phyloP scores from a whole-genome alignment of 2,329 filamentous ascomycete genomes.

The Pseudogymnoascus sp. region DNA sequence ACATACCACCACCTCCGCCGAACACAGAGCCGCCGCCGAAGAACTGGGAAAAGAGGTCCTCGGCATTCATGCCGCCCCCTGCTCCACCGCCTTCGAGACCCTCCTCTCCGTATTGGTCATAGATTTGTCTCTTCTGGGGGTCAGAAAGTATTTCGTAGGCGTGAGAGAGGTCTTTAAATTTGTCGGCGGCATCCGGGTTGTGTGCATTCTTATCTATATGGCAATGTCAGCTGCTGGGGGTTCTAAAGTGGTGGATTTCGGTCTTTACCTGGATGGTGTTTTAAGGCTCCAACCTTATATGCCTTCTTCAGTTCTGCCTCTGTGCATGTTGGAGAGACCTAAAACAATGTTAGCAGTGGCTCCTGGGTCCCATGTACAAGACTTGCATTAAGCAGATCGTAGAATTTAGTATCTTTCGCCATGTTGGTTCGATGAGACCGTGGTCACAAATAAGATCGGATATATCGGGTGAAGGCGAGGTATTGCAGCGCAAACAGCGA shows the following conservation, averaged over 20 bases:
- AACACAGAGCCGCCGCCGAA: slow-evolving; percentile 64
- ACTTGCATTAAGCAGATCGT: slow-evolving; percentile 70
- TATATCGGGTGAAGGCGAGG: background rate
- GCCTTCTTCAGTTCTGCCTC: slow-evolving; percentile 86
- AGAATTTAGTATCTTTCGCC: slow-evolving; percentile 73
- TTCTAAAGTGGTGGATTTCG: slow-evolving; percentile 9
- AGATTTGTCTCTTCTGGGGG: slow-evolving; percentile 79
- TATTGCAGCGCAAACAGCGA: background rate
- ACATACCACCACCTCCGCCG: slow-evolving; percentile 64
- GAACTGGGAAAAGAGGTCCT: slow-evolving; percentile 95
- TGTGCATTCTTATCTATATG: slow-evolving; percentile 83
- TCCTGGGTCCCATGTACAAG: slow-evolving; percentile 10
- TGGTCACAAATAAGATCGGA: background rate
- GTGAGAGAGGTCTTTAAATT: slow-evolving; percentile 96
- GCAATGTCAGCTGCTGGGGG: slow-evolving; percentile 13
- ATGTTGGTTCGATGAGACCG: slow-evolving; percentile 39
- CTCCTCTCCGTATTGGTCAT: slow-evolving; percentile 97
- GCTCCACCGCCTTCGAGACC: slow-evolving; percentile 83
- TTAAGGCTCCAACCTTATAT: slow-evolving; percentile 75
- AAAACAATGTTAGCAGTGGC: slow-evolving; percentile 21
- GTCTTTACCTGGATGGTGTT: slow-evolving; percentile 70
- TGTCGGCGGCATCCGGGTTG: slow-evolving; percentile 87
- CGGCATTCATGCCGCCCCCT: slow-evolving; percentile 81
- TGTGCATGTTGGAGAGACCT: slow-evolving; percentile 72
- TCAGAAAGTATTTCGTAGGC: slow-evolving; percentile 95